Evolutionary conservation across 2,329 filamentous ascomycete genomes (phyloP), one percentile per base, ranked within the genome.

Genomic region (Ceratocystis alfenasii): DNA sequence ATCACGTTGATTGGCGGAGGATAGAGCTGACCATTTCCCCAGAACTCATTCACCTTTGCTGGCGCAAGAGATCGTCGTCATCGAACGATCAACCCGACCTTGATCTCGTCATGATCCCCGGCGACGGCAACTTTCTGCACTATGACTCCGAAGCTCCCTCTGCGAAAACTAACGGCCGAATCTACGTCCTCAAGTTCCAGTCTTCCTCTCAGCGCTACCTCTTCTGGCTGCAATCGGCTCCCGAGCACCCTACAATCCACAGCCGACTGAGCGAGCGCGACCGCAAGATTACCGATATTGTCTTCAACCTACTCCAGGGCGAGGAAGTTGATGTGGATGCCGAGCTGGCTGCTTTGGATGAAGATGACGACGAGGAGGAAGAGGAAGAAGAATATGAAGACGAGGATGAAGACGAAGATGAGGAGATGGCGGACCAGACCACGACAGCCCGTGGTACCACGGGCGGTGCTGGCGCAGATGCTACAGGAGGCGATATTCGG

Each of bases 1-100:
- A 17, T 28, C 53, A 10, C 7, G 28, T 33, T 46, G 44, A 41
- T 55, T 41, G 50, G 41, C 25, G 22, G 17, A 7, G 17, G 30
- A 12, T 7, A 33, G 25, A 45, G 15, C 65, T 66, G 62, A 65
- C 63, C 69, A 61, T 65, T 30, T 48, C 5, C 5, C 33, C 36
- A 91, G 88, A 96, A 64, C 83, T 99, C 68, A 82, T 95, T 68
- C 92, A 96, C 79, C 96, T 99, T 78, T 96, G 92, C 83, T 99
- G 95, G 95, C 88, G 92, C 70, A 86, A 89, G 72, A 87, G 94
- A 70, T 83, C 84, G 67, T 79, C 86, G 25, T 77, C 90, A 70
- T 83, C 88, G 69, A 78, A 88, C 67, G 25, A 12, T 41, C 36
- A 62, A 59, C 87, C 92, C 67, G 88, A 94, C 68, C 78, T 96